Conservation (phyloP, 768 basidiomycete genomes). For the Pulveroboletus sp. region DNA sequence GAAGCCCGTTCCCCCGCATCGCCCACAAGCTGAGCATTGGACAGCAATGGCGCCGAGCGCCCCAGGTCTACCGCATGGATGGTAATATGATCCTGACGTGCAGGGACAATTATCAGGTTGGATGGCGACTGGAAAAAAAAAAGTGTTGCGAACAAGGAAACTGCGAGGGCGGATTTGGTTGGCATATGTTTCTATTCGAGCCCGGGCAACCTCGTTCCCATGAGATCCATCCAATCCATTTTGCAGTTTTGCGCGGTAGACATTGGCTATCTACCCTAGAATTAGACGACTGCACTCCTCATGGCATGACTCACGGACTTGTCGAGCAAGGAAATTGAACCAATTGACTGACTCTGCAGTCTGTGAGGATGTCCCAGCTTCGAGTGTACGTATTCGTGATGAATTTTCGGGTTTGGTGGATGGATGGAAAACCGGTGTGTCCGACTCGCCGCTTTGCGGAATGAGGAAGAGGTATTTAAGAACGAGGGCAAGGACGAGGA, state of each 20-base stretch:
- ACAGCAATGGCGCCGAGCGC: constrained; percentile 72
- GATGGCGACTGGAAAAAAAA: not conserved
- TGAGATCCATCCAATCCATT: constrained; percentile 66
- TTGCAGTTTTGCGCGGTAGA: constrained; percentile 76
- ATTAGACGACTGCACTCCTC: not conserved
- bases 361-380: constrained; percentile 4
- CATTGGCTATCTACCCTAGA: constrained; percentile 53
- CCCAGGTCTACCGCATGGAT: constrained; percentile 86
- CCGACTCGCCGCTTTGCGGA: constrained; percentile 56
- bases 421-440: constrained; percentile 58
- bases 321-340: constrained; percentile 83
- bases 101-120: constrained; percentile 2
- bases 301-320: constrained; percentile 47
- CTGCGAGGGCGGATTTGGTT: constrained; percentile 72
- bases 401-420: constrained; percentile 48
- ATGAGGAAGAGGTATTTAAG: constrained; percentile 97
- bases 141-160: constrained; percentile 52
- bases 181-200: constrained; percentile 74
- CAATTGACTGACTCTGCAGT: constrained; percentile 80
- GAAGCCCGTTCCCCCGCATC: constrained; percentile 8
- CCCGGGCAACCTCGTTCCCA: constrained; percentile 82
- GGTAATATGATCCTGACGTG: constrained; percentile 75
- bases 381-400: constrained; percentile 34
- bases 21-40: constrained; percentile 56
- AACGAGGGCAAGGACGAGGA: constrained; percentile 71